phyloP scores from a whole-genome alignment of 495 filamentous ascomycete genomes.

The Bombardia bombarda region DNA sequence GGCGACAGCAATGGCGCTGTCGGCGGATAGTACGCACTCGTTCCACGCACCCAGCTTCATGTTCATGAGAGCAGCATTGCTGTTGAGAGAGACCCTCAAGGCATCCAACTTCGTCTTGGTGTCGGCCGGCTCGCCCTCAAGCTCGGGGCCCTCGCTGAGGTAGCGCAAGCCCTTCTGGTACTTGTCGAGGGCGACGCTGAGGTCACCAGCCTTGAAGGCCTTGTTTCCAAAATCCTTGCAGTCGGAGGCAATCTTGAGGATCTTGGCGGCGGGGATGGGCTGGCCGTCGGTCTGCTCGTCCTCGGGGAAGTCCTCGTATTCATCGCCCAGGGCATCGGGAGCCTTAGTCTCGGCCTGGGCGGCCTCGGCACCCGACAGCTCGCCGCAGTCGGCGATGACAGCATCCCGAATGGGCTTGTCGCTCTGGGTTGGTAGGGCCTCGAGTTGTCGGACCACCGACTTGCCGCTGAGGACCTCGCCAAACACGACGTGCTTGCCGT shows the following conservation, averaged over 20 bases:
- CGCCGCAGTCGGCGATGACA: slow-evolving; percentile 76
- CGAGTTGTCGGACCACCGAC: slow-evolving; percentile 81
- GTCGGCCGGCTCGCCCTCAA: slow-evolving; percentile 61
- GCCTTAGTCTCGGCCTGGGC: slow-evolving; percentile 50
- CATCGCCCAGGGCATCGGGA: slow-evolving; percentile 77
- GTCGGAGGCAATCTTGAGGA: slow-evolving; percentile 72
- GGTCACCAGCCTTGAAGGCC: slow-evolving; percentile 75
- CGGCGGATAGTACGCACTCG: slow-evolving; percentile 61
- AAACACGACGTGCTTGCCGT: slow-evolving; percentile 97
- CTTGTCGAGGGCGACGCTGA: slow-evolving; percentile 71
- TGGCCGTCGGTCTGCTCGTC: slow-evolving; percentile 49
- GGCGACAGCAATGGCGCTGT: slow-evolving; percentile 61
- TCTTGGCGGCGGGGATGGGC: slow-evolving; percentile 51
- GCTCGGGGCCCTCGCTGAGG: slow-evolving; percentile 76
- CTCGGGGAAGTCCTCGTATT: slow-evolving; percentile 94
- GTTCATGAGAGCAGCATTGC: slow-evolving; percentile 46
- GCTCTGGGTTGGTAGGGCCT: slow-evolving; percentile 69
- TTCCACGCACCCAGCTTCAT: slow-evolving; percentile 67
- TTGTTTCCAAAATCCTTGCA: slow-evolving; percentile 89
- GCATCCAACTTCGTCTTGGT: slow-evolving; percentile 57
- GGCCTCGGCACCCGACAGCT: slow-evolving; percentile 66
- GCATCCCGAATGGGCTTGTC: slow-evolving; percentile 76
- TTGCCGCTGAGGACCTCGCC: slow-evolving; percentile 92
- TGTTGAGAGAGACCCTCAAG: slow-evolving; percentile 42
- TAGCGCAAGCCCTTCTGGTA: slow-evolving; percentile 98